phyloP scores from a whole-genome alignment of 257 asterid genomes.

The Petunia secreta region DNA sequence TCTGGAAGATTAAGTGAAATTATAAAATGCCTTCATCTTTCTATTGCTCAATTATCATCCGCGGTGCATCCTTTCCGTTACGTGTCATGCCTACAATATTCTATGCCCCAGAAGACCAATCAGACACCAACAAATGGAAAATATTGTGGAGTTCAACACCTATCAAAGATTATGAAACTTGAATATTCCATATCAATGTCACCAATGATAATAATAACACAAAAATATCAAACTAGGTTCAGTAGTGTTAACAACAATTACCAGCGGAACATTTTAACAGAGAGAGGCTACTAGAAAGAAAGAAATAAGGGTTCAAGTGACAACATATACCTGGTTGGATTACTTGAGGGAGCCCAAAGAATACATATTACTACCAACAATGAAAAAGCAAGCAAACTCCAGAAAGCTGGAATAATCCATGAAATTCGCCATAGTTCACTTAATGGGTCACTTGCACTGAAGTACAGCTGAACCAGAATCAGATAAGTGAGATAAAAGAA shows the following conservation, averaged over 20 bases:
- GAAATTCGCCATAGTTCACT: slow-evolving; percentile 52
- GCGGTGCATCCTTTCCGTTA: not conserved
- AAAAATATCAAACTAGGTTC: not conserved
- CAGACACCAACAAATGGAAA: not conserved
- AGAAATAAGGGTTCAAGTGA: not conserved
- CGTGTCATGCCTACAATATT: not conserved
- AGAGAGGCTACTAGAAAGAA: not conserved
- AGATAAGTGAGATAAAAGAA: not conserved
- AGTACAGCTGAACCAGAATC: slow-evolving; percentile 44
- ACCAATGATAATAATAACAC: not conserved
- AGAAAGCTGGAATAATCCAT: slow-evolving; percentile 55
- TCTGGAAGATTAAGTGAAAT: not conserved
- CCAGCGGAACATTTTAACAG: not conserved
- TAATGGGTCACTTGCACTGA: slow-evolving; percentile 57
- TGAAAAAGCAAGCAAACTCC: slow-evolving; percentile 41
- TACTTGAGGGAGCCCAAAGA: slow-evolving; percentile 50
- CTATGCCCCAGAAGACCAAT: not conserved
- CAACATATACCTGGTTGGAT: slow-evolving; percentile 40
- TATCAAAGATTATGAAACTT: not conserved
- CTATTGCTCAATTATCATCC: slow-evolving; percentile 1
- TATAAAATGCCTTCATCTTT: not conserved
- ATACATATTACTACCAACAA: slow-evolving; percentile 43
- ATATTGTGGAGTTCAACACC: not conserved
- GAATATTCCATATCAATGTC: not conserved
- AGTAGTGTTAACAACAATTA: not conserved